These are phyloP conservation scores for Beta vulgaris DNA, from an alignment of 148 eudicot genomes.

Conservation along the genomic window DNA sequence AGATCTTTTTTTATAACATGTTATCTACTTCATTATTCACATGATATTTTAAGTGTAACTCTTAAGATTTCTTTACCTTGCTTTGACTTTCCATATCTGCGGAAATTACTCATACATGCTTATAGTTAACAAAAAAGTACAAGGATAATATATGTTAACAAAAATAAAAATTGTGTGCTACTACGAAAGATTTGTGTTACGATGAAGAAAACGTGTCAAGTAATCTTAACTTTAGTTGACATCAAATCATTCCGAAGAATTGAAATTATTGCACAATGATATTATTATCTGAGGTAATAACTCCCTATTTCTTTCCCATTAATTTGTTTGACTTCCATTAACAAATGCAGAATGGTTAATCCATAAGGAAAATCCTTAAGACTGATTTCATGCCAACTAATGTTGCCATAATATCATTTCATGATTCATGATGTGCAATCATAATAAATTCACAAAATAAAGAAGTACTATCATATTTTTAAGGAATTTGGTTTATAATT, in stretches of 20 bases:
- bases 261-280: not conserved
- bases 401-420: not conserved
- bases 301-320: not conserved
- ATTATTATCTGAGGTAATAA: not conserved
- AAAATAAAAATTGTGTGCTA: conserved; percentile 19
- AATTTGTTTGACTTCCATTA: not conserved
- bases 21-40: conserved; percentile 21
- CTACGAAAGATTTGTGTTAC: not conserved
- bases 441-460: no score
- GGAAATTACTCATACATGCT: conserved; percentile 3
- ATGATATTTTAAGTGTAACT: conserved; percentile 27
- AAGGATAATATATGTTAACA: conserved; percentile 26
- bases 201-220: conserved; percentile 10
- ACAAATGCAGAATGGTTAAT: not conserved
- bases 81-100: conserved; percentile 10
- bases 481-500: not conserved
- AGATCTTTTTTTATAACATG: conserved; percentile 12
- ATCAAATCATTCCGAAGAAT: not conserved
- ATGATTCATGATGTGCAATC: not conserved
- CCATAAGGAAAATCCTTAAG: not conserved
- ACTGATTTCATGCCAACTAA: conserved; percentile 6
- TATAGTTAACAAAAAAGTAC: conserved; percentile 2
- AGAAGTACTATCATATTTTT: not conserved
- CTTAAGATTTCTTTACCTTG: conserved; percentile 14
- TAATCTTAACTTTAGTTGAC: not conserved